Evolutionary conservation across 2,329 filamentous ascomycete species (phyloP).

Genomic region (Blastomyces gilchristii): DNA sequence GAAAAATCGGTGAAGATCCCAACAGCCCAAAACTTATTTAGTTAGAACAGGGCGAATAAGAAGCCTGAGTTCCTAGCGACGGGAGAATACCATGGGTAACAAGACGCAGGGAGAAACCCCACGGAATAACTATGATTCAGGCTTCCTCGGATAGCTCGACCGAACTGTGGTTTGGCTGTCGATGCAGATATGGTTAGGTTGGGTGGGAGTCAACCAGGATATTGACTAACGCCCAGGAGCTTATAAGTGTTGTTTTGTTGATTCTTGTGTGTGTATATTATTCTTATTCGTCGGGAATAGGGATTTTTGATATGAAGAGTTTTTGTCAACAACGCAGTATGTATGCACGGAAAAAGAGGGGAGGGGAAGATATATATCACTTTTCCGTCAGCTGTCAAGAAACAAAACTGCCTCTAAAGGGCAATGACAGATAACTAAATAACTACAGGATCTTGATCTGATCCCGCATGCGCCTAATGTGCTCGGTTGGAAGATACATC

Average conservation of each 20-base stretch:
- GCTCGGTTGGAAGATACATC: neutral
- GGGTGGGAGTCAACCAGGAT: neutral
- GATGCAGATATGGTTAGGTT: neutral
- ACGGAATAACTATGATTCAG: neutral
- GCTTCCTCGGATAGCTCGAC: conserved; percentile 2
- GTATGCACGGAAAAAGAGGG: neutral
- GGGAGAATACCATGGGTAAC: conserved; percentile 6
- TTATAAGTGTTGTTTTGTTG: neutral
- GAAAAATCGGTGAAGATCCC: neutral
- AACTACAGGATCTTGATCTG: neutral
- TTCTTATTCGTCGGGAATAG: neutral
- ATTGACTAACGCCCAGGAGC: too few relatives aligned
- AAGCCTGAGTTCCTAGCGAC: neutral
- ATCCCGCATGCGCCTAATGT: neutral
- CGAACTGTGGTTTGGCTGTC: conserved; percentile 4
- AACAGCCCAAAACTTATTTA: neutral
- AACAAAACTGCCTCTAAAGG: neutral
- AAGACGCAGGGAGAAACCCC: neutral
- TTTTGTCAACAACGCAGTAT: neutral
- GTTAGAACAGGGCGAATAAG: neutral
- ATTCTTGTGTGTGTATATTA: neutral
- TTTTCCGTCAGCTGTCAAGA: neutral
- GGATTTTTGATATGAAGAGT: neutral
- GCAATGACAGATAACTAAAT: neutral
- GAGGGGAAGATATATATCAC: neutral